phyloP scores from a whole-genome alignment of 2,329 filamentous ascomycete genomes.

The Penicillium sp. region DNA sequence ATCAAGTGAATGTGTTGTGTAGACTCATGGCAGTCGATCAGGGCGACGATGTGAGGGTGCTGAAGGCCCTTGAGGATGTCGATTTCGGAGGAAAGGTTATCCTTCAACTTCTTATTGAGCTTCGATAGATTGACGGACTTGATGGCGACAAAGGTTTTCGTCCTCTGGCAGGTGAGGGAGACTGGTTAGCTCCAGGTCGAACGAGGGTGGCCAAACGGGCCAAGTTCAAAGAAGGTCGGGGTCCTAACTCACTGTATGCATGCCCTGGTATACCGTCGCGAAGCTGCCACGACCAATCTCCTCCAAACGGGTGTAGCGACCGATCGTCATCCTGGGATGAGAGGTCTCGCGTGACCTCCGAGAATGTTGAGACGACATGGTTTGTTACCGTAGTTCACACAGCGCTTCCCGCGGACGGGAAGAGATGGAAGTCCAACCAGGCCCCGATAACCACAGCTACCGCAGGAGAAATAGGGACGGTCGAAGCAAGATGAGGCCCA shows the following conservation, averaged over 20 bases:
- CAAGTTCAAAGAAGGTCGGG: not conserved
- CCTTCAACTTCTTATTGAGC: conserved; percentile 93
- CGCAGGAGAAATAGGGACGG: conserved; percentile 35
- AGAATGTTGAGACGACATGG: conserved; percentile 50
- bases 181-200: conserved; percentile 16
- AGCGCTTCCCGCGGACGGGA: not conserved
- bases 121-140: conserved; percentile 92
- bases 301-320: conserved; percentile 79
- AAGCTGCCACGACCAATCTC: conserved; percentile 98
- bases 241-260: conserved; percentile 73
- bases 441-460: conserved; percentile 41
- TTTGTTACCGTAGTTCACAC: conserved; percentile 29
- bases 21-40: conserved; percentile 92
- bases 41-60: conserved; percentile 94
- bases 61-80: conserved; percentile 90
- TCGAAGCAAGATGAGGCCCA: conserved; percentile 36
- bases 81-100: conserved; percentile 95
- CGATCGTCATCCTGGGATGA: conserved; percentile 56
- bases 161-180: conserved; percentile 60
- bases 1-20: conserved; percentile 89
- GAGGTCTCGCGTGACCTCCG: conserved; percentile 44
- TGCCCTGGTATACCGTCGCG: conserved; percentile 88
- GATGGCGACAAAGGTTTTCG: conserved; percentile 84
- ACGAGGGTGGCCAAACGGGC: not conserved
- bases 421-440: conserved; percentile 19